Conservation (phyloP, 208 protist genomes). For the Trichomonas vaginalis region DNA sequence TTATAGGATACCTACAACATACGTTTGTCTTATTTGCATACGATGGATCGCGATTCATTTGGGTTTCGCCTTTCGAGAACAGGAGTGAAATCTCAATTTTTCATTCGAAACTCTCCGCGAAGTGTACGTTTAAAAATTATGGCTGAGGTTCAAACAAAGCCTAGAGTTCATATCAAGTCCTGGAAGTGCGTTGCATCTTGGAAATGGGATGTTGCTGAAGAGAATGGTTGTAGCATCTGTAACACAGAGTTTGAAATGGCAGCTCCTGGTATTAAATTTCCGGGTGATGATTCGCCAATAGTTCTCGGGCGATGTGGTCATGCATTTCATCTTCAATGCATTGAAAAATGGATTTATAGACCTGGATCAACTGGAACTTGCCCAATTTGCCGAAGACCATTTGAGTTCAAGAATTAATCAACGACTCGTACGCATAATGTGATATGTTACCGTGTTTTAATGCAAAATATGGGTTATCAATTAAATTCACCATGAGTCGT, state of each 20-base stretch:
- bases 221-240: neutral
- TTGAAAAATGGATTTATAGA: neutral
- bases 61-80: too few species aligned
- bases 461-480: too few species aligned
- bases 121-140: neutral
- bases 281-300: slow-evolving; percentile 4
- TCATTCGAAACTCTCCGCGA: too few species aligned
- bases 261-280: neutral
- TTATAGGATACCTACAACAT: too few species aligned
- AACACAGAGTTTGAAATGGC: neutral
- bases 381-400: neutral
- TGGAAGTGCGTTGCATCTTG: neutral
- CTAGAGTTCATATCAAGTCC: neutral
- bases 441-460: too few species aligned
- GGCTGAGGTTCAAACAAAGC: neutral
- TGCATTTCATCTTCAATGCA: slow-evolving; percentile 19
- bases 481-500: too few species aligned
- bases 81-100: too few species aligned
- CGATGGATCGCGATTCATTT: too few species aligned
- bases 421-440: too few species aligned
- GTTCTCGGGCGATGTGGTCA: neutral
- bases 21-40: too few species aligned
- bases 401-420: neutral
- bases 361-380: neutral
- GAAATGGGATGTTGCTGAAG: slow-evolving; percentile 5